These are phyloP conservation scores for Dictyostelium intermedium DNA, from an alignment of 78 protist species.

Conservation along the genomic window DNA sequence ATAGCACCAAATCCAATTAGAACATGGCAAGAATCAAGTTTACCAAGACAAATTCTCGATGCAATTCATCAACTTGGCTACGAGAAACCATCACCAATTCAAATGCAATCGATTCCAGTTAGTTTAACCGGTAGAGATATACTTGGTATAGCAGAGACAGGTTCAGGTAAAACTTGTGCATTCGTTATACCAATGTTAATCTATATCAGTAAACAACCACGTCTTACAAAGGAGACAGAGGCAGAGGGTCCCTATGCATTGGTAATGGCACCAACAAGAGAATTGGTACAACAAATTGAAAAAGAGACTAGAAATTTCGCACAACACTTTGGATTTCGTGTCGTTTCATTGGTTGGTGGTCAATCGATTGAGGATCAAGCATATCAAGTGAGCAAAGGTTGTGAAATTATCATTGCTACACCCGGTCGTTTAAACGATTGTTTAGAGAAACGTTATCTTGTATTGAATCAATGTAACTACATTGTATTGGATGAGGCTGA, in stretches of 20 bases:
- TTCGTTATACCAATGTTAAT: slow-evolving; percentile 89
- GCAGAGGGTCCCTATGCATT: slow-evolving; percentile 90
- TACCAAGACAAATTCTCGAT: slow-evolving; percentile 52
- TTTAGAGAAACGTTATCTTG: slow-evolving; percentile 88
- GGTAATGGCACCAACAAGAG: slow-evolving; percentile 91
- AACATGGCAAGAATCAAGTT: slow-evolving; percentile 63
- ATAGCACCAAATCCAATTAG: slow-evolving; percentile 85
- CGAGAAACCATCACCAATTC: slow-evolving; percentile 93
- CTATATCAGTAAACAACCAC: slow-evolving; percentile 75
- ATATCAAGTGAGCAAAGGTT: slow-evolving; percentile 83
- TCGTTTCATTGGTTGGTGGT: slow-evolving; percentile 92
- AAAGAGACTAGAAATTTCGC: slow-evolving; percentile 82
- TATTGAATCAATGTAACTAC: slow-evolving; percentile 92
- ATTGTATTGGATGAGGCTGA: slow-evolving; percentile 96
- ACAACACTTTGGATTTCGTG: slow-evolving; percentile 63
- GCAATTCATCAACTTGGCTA: slow-evolving; percentile 83
- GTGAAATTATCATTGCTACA: slow-evolving; percentile 92
- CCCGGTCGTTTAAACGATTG: slow-evolving; percentile 94
- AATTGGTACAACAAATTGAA: slow-evolving; percentile 91
- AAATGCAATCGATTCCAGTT: slow-evolving; percentile 89
- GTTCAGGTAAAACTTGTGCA: slow-evolving; percentile 94
- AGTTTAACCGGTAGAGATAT: slow-evolving; percentile 87
- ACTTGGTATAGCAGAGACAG: slow-evolving; percentile 93
- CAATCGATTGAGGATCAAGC: slow-evolving; percentile 82
- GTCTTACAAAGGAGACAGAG: slow-evolving; percentile 39